A percentile compares a stretch with the other conserved stretches of the same genome.
Conservation (phyloP, 2,329 filamentous ascomycete genomes). For the Colletotrichum somersetense region DNA sequence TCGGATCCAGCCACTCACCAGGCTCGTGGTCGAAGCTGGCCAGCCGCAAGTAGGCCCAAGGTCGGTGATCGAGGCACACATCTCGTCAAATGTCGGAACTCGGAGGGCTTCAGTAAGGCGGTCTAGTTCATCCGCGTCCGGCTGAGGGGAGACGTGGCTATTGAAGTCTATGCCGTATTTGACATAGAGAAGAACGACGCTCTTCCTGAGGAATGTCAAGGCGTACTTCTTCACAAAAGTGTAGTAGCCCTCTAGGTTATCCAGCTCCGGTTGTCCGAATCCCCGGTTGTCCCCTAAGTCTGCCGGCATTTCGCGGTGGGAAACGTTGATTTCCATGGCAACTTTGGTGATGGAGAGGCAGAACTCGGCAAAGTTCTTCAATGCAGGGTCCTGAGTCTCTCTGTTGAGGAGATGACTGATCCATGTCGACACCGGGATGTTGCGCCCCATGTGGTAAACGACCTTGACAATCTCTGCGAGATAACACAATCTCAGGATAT, state of each 20-base stretch:
- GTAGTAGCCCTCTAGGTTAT: conserved; percentile 67
- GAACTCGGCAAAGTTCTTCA: conserved; percentile 69
- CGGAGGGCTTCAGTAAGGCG: conserved; percentile 82
- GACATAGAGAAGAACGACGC: conserved; percentile 84
- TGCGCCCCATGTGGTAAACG: conserved; percentile 69
- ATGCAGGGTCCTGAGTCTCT: conserved; percentile 58
- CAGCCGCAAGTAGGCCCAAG: conserved; percentile 61
- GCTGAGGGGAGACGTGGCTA: conserved; percentile 71
- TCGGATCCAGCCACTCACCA: conserved; percentile 79
- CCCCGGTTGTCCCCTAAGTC: conserved; percentile 56
- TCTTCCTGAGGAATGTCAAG: conserved; percentile 90
- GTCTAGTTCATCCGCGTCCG: conserved; percentile 81
- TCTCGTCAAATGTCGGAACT: conserved; percentile 82
- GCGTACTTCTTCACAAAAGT: conserved; percentile 83
- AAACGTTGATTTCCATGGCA: conserved; percentile 56
- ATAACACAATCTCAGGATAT: conserved; percentile 88
- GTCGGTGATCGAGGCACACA: conserved; percentile 73
- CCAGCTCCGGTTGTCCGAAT: conserved; percentile 68
- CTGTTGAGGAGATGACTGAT: conserved; percentile 59
- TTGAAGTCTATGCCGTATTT: conserved; percentile 91
- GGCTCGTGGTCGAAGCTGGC: conserved; percentile 58
- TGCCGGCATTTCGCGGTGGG: conserved; percentile 48
- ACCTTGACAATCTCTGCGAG: conserved; percentile 91
- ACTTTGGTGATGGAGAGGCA: conserved; percentile 62
- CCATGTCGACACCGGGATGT: conserved; percentile 65